These are phyloP conservation scores for Sambucus nigra DNA, from an alignment of 129 eudicot genomes.

Conservation along the genomic window DNA sequence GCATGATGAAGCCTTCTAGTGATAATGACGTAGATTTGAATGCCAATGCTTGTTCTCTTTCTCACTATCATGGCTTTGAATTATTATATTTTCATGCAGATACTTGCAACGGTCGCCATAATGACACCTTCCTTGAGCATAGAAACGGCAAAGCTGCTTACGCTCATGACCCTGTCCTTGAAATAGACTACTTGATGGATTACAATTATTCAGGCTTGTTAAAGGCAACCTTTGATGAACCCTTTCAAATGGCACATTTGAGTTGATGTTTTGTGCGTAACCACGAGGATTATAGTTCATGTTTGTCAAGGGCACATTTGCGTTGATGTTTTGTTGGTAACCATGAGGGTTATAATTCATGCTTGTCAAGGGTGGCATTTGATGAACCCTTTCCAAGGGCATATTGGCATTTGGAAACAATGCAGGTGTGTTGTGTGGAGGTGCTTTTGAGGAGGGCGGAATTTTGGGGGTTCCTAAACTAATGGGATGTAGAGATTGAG, in stretches of 20 bases:
- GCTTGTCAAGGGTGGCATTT: conserved; percentile 18
- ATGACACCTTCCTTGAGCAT: conserved; percentile 60
- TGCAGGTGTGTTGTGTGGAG: neutral
- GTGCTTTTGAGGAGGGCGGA: conserved; percentile 10
- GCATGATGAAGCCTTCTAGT: neutral
- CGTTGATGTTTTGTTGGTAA: conserved; percentile 7
- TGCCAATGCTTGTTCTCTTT: neutral
- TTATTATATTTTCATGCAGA: conserved; percentile 30
- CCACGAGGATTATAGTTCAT: conserved; percentile 4
- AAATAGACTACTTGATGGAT: neutral
- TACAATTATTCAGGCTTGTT: too few species aligned
- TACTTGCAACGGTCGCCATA: conserved; percentile 62
- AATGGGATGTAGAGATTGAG: conserved; percentile 10
- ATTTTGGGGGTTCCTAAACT: neutral
- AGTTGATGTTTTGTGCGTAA: neutral
- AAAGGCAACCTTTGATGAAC: too few species aligned
- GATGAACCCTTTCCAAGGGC: conserved; percentile 7
- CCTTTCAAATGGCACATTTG: conserved; percentile 6
- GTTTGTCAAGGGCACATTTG: conserved; percentile 10
- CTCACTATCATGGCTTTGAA: conserved; percentile 4
- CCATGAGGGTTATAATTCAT: conserved; percentile 1
- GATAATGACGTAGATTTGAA: conserved; percentile 6
- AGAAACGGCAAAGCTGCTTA: conserved; percentile 38
- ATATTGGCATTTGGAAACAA: conserved; percentile 1
- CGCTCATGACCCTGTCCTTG: conserved; percentile 12